These are phyloP conservation scores for Platanthera guangdongensis DNA, from an alignment of 106 monocot genomes.

Conservation along the genomic window DNA sequence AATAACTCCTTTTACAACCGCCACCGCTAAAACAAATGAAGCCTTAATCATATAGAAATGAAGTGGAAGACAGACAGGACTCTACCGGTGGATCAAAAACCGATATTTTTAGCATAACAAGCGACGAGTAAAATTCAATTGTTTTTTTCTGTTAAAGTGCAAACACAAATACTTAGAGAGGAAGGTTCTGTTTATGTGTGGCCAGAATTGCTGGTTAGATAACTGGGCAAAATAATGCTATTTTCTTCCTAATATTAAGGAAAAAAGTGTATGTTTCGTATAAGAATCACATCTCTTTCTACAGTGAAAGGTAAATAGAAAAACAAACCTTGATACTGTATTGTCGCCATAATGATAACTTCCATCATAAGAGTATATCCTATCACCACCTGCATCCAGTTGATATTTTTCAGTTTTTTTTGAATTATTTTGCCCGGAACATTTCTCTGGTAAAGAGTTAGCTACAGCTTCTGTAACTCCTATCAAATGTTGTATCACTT, in stretches of 20 bases:
- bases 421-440: constrained; percentile 7
- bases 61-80: too few species aligned
- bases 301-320: neutral
- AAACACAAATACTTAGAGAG: too few species aligned
- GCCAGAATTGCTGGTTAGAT: neutral
- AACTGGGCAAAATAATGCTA: neutral
- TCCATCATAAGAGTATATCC: constrained; percentile 18
- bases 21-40: too few species aligned
- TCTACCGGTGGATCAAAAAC: too few species aligned
- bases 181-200: too few species aligned
- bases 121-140: too few species aligned
- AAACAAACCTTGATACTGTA: constrained; percentile 40
- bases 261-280: neutral
- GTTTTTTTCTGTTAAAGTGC: too few species aligned
- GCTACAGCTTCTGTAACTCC: constrained; percentile 66
- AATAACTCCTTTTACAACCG: too few species aligned
- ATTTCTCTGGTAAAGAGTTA: constrained; percentile 41
- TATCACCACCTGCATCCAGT: constrained; percentile 20
- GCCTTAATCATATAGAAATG: too few species aligned
- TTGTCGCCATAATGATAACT: constrained; percentile 22
- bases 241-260: too few species aligned
- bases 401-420: constrained; percentile 31
- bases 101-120: too few species aligned
- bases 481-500: constrained; percentile 79
- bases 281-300: neutral